Conservation (phyloP, 768 basidiomycete species). For the Amanita muscaria region DNA sequence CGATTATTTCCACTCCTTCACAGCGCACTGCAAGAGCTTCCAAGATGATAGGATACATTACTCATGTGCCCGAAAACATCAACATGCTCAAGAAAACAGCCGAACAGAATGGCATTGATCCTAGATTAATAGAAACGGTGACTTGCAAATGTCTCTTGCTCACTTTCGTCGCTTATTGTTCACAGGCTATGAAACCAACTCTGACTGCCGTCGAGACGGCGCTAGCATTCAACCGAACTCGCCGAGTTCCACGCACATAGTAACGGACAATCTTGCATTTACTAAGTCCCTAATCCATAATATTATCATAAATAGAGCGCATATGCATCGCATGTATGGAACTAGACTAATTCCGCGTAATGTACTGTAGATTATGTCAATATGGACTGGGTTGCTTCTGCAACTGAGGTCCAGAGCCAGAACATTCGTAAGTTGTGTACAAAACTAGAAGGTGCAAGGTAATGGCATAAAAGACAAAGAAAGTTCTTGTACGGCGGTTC, state of each 20-base stretch:
- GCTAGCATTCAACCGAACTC: slow-evolving; percentile 46
- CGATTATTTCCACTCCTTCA: slow-evolving; percentile 43
- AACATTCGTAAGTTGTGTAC: slow-evolving; percentile 70
- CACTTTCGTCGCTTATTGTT: background rate
- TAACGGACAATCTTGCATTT: slow-evolving; percentile 2
- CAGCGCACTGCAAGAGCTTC: slow-evolving; percentile 72
- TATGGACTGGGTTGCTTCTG: slow-evolving; percentile 45
- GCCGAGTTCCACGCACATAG: slow-evolving; percentile 22
- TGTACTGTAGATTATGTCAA: slow-evolving; percentile 16
- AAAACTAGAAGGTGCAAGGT: slow-evolving; percentile 75
- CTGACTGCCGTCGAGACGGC: slow-evolving; percentile 69
- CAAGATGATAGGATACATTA: slow-evolving; percentile 83
- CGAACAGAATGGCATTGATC: slow-evolving; percentile 53
- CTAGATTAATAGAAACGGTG: slow-evolving; percentile 54
- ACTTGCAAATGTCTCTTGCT: slow-evolving; percentile 17
- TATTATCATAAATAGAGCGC: slow-evolving; percentile 7
- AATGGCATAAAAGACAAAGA: slow-evolving; percentile 83
- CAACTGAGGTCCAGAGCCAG: slow-evolving; percentile 37
- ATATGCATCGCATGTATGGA: slow-evolving; percentile 12
- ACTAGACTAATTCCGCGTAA: slow-evolving; percentile 9
- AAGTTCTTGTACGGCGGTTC: slow-evolving; percentile 80
- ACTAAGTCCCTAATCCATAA: too few relatives aligned
- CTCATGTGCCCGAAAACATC: slow-evolving; percentile 75
- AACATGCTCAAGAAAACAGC: slow-evolving; percentile 63
- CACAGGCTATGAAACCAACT: slow-evolving; percentile 69